Evolutionary conservation across 1,284 basidiomycete genomes (phyloP).

Genomic region (Hymenochaete sp.): DNA sequence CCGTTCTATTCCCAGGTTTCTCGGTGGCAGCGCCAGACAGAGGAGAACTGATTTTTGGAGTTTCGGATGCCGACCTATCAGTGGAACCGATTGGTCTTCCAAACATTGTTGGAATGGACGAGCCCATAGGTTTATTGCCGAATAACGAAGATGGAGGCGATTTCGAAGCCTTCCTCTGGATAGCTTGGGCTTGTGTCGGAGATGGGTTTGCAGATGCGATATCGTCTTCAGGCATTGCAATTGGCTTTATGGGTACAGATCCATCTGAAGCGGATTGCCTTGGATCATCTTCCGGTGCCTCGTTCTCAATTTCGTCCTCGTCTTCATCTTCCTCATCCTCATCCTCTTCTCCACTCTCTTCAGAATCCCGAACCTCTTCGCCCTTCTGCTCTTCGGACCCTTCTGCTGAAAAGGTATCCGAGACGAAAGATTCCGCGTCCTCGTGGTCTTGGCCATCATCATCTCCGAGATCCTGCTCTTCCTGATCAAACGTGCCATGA

Average conservation of each 20-base stretch:
- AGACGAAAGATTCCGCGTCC: slow-evolving; percentile 20
- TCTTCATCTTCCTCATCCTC: slow-evolving; percentile 21
- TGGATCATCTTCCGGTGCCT: not conserved
- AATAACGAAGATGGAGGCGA: not conserved
- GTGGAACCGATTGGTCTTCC: not conserved
- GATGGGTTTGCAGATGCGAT: too few species aligned
- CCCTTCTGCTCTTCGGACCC: slow-evolving; percentile 24
- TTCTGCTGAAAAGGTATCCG: slow-evolving; percentile 18
- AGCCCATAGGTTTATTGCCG: not conserved
- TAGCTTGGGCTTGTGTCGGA: too few species aligned
- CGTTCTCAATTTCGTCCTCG: slow-evolving; percentile 1
- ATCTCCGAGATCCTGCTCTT: slow-evolving; percentile 19
- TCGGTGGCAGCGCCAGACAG: not conserved
- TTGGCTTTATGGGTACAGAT: slow-evolving; percentile 2
- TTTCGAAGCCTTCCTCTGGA: not conserved
- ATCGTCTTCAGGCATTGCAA: not conserved
- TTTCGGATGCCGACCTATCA: not conserved
- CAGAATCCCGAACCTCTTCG: slow-evolving; percentile 25
- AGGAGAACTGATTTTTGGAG: not conserved
- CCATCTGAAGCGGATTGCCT: not conserved
- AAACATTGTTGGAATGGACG: slow-evolving; percentile 4
- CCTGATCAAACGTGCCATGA: slow-evolving; percentile 14
- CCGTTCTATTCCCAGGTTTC: not conserved
- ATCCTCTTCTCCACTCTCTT: slow-evolving; percentile 24
- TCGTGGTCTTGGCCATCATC: slow-evolving; percentile 21